Conservation (phyloP, 2,329 filamentous ascomycete genomes). For the Botrytis byssoidea region DNA sequence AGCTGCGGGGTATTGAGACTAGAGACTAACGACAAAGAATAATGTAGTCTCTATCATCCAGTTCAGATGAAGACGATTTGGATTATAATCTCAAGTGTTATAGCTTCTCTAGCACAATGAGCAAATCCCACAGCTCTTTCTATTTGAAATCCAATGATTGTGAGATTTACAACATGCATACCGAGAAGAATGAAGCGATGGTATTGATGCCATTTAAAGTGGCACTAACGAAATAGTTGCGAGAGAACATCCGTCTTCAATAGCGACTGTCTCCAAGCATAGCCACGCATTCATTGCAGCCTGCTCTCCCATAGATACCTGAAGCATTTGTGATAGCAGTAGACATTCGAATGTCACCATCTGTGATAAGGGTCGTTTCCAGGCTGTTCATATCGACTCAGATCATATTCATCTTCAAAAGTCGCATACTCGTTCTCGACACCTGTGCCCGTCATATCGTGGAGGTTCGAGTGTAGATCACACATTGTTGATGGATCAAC, state of each 20-base stretch:
- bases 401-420: not conserved
- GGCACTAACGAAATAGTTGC: not conserved
- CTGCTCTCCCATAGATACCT: not conserved
- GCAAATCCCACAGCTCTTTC: not conserved
- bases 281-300: not conserved
- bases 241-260: not conserved
- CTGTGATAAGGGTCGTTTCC: not conserved
- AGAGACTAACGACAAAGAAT: not conserved
- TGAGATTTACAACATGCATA: not conserved
- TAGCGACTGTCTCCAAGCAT: not conserved
- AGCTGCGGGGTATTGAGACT: not conserved
- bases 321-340: not conserved
- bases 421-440: not conserved
- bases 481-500: not conserved
- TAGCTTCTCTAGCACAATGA: not conserved
- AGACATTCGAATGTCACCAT: not conserved
- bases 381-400: not conserved
- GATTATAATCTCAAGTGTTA: not conserved
- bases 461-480: not conserved
- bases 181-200: not conserved
- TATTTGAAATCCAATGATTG: not conserved
- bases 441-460: not conserved
- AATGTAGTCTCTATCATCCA: not conserved
- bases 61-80: not conserved
- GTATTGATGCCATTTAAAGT: not conserved